Evolutionary conservation across 768 basidiomycete species (phyloP).

Genomic region (Rhodotorula taiwanensis): DNA sequence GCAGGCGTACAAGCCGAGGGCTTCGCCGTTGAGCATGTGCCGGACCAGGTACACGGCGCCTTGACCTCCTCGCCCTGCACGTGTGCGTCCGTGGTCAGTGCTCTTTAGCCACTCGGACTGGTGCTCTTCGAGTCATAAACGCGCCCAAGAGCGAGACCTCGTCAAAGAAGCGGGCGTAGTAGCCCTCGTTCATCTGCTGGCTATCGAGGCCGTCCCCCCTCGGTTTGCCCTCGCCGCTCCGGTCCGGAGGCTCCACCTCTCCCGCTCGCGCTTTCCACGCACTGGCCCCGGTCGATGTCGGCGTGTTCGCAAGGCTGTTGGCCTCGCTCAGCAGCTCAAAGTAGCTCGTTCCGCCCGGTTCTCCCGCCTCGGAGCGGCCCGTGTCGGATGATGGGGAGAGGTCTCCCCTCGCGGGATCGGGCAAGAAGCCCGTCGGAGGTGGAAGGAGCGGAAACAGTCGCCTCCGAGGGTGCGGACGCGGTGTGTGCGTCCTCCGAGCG

Average conservation of each 20-base stretch:
- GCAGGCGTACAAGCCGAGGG: slow-evolving; percentile 32
- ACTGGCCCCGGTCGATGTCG: slow-evolving; percentile 3
- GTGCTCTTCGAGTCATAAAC: neutral
- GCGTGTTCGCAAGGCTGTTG: slow-evolving; percentile 12
- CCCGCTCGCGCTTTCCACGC: neutral
- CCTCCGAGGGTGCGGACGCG: neutral
- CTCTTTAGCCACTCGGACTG: rapidly evolving
- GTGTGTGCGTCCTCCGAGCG: too few relatives aligned
- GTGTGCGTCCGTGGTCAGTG: neutral
- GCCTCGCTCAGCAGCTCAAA: slow-evolving; percentile 29
- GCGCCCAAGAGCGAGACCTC: slow-evolving; percentile 25
- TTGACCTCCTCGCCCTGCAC: slow-evolving; percentile 19
- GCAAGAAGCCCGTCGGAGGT: neutral
- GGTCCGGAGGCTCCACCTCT: neutral
- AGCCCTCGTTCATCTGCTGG: slow-evolving; percentile 29
- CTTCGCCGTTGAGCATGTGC: slow-evolving; percentile 34
- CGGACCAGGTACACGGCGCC: slow-evolving; percentile 27
- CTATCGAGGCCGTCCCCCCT: neutral
- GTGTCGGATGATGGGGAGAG: too few relatives aligned
- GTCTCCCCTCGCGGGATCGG: neutral
- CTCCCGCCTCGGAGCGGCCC: too few relatives aligned
- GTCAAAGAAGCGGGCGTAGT: slow-evolving; percentile 23
- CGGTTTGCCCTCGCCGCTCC: neutral
- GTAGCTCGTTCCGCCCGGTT: slow-evolving; percentile 5
- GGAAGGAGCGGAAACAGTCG: slow-evolving; percentile 4